phyloP scores from a whole-genome alignment of 345 rosid genomes.

The Gossypium rotundifolium region DNA sequence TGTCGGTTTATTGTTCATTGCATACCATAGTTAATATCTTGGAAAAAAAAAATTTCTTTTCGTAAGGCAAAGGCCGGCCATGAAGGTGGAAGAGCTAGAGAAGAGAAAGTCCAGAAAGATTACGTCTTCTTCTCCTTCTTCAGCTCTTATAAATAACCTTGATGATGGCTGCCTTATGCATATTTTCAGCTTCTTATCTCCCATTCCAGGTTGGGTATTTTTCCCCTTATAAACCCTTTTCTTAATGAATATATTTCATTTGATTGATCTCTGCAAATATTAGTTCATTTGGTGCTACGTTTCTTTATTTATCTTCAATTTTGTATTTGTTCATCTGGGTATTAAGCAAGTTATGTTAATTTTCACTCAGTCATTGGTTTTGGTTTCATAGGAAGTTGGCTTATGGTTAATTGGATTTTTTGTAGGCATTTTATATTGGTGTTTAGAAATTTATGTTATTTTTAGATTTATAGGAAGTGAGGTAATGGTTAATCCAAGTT shows the following conservation, averaged over 20 bases:
- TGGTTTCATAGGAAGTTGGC: neutral
- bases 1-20: neutral
- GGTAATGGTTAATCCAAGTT: slow-evolving; percentile 2
- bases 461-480: neutral
- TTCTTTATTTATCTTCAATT: neutral
- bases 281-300: neutral
- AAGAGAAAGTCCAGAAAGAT: neutral
- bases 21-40: neutral
- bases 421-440: neutral
- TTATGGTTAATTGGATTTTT: neutral
- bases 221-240: neutral
- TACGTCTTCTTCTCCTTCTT: slow-evolving; percentile 8
- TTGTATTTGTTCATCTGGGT: neutral
- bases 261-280: neutral
- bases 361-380: neutral
- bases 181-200: slow-evolving; percentile 89
- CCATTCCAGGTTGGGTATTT: slow-evolving; percentile 58
- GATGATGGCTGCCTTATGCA: slow-evolving; percentile 99
- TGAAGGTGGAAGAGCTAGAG: slow-evolving; percentile 13
- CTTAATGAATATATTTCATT: neutral
- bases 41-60: too few relatives aligned
- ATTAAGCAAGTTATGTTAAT: neutral
- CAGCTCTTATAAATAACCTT: slow-evolving; percentile 53
- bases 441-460: neutral
- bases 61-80: neutral